Evolutionary conservation across 768 basidiomycete species (phyloP).

Genomic region (Russula emetica): DNA sequence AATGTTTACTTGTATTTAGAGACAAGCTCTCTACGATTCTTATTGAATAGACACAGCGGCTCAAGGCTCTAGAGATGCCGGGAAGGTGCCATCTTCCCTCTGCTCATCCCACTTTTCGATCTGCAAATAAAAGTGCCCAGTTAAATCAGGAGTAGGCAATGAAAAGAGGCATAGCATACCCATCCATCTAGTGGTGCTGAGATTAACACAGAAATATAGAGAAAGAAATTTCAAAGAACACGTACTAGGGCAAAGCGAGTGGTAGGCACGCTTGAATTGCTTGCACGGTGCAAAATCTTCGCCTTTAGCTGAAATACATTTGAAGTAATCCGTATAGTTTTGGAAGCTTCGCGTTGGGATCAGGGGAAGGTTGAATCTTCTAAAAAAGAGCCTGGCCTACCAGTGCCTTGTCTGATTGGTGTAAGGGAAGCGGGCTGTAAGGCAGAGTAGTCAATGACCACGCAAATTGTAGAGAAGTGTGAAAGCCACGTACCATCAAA

Average conservation of each 20-base stretch:
- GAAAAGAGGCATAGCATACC: conserved; percentile 45
- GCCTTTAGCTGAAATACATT: conserved; percentile 93
- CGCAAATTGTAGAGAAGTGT: conserved; percentile 4
- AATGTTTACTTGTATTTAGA: conserved; percentile 3
- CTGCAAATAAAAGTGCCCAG: conserved; percentile 39
- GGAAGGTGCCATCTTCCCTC: conserved; percentile 89
- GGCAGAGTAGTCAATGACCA: conserved; percentile 17
- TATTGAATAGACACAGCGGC: conserved; percentile 15
- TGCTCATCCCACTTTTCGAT: conserved; percentile 91
- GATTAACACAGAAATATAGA: conserved; percentile 12
- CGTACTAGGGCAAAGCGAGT: conserved; percentile 97
- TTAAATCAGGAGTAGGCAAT: background rate
- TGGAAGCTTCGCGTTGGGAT: conserved; percentile 58
- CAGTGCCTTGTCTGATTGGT: conserved; percentile 96
- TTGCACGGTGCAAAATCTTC: conserved; percentile 99
- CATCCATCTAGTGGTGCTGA: conserved; percentile 68
- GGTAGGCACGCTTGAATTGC: conserved; percentile 94
- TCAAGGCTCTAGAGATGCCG: conserved; percentile 81
- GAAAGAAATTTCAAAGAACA: conserved; percentile 29
- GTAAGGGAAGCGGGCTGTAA: conserved; percentile 79
- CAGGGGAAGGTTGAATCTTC: background rate
- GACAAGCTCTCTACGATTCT: conserved; percentile 7
- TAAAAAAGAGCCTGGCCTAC: conserved; percentile 41
- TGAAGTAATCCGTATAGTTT: conserved; percentile 98
- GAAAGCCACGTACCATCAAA: conserved; percentile 68